Evolutionary conservation across 768 basidiomycete species (phyloP), one percentile per base, ranked within the genome.

Genomic region (Lepiota venenata): DNA sequence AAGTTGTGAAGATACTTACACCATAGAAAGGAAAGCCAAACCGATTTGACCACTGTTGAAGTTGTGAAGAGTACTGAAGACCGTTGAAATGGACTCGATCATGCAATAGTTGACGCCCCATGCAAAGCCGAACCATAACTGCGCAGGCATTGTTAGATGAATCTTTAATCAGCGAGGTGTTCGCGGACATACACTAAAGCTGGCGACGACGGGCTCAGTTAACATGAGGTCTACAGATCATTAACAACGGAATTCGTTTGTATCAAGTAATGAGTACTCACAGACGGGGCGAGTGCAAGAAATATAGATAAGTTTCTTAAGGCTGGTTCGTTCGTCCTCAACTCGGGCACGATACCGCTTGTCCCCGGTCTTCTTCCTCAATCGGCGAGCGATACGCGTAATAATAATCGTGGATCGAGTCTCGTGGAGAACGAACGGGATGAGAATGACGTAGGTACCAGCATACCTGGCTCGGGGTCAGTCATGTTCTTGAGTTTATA

Each of bases 21-120:
- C 65, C 62, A 88, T 75, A 0, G 79, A 70, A 1, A 80, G 47
- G 61, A 83, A 90, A 0, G 79, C 72, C 5, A 79, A 73, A 9
- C 87, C 88, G 4, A 79, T 69, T 58, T 83, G 69, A 1, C 82
- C 83, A 7, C 69, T 70, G 56, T 72, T 76, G 63, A 89, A 89
- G 46, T 69, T 65, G 61, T 88, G 83, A 4, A 87, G 68, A 0
- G 62, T 68, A 36, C 64, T 59, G 68, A 88, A 85, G 39, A 83
- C 79, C n/a, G 84, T 71, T 58, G 87, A 66, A 40, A 40, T 82
- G 78, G 25, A 83, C 68, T 40, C 81, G 79, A 56, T 56, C 50
- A 43, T 59, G 22, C 80, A 82, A 60, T 80, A 91, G 29, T 86
- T 67, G 6, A 88, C 79, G 0, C 88, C 88, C 88, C 89, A 91